Conservation (phyloP, 208 protist species). For the Angomonas deanei region DNA sequence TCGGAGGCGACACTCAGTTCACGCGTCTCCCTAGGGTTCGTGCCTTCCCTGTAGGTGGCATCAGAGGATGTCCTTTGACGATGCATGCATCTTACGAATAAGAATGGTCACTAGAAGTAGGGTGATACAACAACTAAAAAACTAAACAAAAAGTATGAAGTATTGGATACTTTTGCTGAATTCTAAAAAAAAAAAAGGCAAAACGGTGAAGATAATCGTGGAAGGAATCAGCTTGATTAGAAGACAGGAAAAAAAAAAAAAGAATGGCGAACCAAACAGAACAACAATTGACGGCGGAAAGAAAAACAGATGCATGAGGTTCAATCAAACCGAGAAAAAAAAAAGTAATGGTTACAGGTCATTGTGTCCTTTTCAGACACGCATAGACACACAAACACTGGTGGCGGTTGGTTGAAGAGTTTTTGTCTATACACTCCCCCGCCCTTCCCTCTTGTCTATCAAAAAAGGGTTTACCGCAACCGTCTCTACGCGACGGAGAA, state of each 20-base stretch:
- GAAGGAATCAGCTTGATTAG: background rate
- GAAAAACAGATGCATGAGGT: background rate
- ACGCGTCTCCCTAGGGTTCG: background rate
- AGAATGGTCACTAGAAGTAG: background rate
- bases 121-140: background rate
- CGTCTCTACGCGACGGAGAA: background rate
- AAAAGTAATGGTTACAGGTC: conserved; percentile 10
- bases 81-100: background rate
- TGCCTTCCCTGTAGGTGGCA: too few relatives aligned
- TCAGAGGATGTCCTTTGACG: background rate
- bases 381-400: background rate
- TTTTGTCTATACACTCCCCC: too few relatives aligned
- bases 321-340: conserved; percentile 13
- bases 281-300: background rate
- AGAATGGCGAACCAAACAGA: too few relatives aligned
- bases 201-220: background rate
- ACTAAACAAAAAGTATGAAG: background rate
- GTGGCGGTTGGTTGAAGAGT: too few relatives aligned
- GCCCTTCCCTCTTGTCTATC: too few relatives aligned
- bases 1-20: conserved; percentile 1
- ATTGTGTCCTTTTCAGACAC: background rate
- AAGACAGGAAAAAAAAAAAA: background rate
- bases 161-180: background rate
- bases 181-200: conserved; percentile 9
- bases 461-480: too few relatives aligned